Evolutionary conservation across 192 early-diverging fungal species (phyloP), one percentile per base, ranked within the genome.

Genomic region (Entomortierella parvispora): DNA sequence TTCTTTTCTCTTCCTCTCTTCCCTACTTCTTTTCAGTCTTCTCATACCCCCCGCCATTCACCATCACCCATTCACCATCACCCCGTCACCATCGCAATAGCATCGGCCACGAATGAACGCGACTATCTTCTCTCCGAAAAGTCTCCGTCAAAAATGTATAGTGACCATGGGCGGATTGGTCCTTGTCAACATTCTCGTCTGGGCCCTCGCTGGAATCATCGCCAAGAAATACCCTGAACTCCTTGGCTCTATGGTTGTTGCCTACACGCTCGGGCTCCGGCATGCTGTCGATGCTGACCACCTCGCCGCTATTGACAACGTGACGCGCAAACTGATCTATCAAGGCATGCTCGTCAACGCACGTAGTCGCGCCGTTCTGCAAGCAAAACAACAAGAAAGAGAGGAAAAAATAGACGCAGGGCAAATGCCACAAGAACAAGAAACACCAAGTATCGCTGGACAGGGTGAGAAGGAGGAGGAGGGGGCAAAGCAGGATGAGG

Each of bases 221-320:
- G 81, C 81, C 22, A 67, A 44, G 11, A 32, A 57, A 4, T 84
- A 81, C 48, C 84, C 86, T 11, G 66, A 62, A 8, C 61, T 85
- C 6, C 20, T 87, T 12, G 84, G 82, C 9, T 74, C 82, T 15
- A 83, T 80, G 50, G 65, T 71, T 0, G 43, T 87, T 12, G 84
- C 84, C 23, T 87, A 84, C 49, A 81, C 79, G 4, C 75, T 87
- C 2, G 86, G 86, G 37, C 79, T 87, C 50, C 78, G 87, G 29
- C 87, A 88, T 55, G 87, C 85, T n/a, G 80, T 88, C 12, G 85
- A 88, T 60, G 87, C 85, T 9, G 90, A 92, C 58, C 90, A 92
- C 65, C 85, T 92, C 29, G 87, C 90, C 1, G 90, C 91, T 3
- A 92, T 92, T 64, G 91, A 92, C 61, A 92, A 92, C 58, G 87